Evolutionary conservation across 2,329 filamentous ascomycete species (phyloP).

Genomic region (Hawksworthiomyces lignivorus): DNA sequence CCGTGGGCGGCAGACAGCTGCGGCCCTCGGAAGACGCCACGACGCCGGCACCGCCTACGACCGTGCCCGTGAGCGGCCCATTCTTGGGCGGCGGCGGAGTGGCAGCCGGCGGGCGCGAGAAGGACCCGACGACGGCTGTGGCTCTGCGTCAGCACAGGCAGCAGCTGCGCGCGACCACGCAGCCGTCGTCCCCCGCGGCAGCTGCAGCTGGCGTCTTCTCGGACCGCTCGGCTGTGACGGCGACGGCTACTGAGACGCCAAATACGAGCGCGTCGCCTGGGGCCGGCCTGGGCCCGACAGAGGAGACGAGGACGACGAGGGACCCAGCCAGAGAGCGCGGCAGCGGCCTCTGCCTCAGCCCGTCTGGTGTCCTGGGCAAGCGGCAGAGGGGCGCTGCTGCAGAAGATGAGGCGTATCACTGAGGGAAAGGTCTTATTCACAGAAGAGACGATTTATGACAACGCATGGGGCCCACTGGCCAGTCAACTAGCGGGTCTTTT

Average conservation of each 20-base stretch:
- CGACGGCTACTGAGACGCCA: conserved; percentile 1
- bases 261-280: background rate
- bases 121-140: background rate
- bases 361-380: background rate
- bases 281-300: background rate
- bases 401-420: too few relatives aligned
- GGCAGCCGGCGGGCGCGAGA: background rate
- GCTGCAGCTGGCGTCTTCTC: background rate
- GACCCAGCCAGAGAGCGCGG: too few relatives aligned
- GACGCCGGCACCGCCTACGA: background rate
- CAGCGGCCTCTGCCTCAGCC: too few relatives aligned
- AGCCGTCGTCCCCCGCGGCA: too few relatives aligned
- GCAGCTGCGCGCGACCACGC: background rate
- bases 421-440: too few relatives aligned
- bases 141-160: background rate
- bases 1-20: background rate
- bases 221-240: background rate
- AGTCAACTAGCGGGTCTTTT: too few relatives aligned
- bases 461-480: too few relatives aligned
- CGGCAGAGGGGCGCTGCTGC: conserved; percentile 1
- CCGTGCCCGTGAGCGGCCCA: too few relatives aligned
- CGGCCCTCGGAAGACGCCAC: background rate
- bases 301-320: background rate
- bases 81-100: too few relatives aligned
- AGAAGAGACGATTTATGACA: too few relatives aligned